Conservation (phyloP, 2,329 filamentous ascomycete genomes). For the Trichoderma sp. region DNA sequence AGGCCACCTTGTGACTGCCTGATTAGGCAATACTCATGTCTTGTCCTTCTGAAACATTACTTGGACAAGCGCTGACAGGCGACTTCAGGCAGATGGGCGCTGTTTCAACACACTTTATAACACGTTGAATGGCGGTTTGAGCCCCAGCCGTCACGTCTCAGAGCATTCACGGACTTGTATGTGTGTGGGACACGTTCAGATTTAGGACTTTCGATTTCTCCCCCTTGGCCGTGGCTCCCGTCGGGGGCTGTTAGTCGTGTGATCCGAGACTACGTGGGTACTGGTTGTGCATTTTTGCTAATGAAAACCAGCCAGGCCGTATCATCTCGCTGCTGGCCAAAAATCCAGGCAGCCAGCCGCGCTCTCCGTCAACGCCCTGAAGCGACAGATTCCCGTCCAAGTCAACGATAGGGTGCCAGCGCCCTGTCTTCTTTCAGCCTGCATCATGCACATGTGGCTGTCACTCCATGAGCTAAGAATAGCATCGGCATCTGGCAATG, state of each 20-base stretch:
- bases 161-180: neutral
- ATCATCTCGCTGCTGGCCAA: neutral
- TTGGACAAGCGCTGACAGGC: neutral
- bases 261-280: neutral
- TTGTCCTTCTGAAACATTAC: conserved; percentile 6
- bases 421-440: conserved; percentile 1
- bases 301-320: neutral
- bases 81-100: neutral
- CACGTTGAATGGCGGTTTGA: neutral
- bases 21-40: neutral
- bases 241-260: neutral
- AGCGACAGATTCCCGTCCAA: neutral
- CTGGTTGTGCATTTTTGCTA: neutral
- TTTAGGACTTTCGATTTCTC: neutral
- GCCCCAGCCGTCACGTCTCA: neutral
- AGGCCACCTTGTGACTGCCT: conserved; percentile 9
- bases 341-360: conserved; percentile 2
- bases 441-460: conserved; percentile 20
- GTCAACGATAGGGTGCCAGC: neutral
- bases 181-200: neutral
- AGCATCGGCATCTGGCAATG: conserved; percentile 4
- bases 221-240: neutral
- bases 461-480: conserved; percentile 15
- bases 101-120: neutral
- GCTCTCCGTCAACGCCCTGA: neutral